Evolutionary conservation across 139 green algal genomes (phyloP).

Genomic region (Picochlorum sp.): DNA sequence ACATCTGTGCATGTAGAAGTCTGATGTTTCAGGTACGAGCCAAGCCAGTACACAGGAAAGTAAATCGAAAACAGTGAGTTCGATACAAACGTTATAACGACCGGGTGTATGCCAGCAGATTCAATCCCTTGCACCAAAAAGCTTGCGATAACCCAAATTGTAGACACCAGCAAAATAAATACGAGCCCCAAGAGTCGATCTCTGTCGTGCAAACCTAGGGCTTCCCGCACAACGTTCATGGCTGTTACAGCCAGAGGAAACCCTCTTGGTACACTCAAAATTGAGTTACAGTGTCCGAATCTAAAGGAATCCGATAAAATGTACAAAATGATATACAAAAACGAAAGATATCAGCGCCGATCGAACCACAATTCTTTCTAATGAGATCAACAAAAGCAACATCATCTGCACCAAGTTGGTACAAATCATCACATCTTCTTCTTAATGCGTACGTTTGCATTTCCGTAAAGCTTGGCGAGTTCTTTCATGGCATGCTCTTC

Average conservation of each 20-base stretch:
- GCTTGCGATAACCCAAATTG: slow-evolving; percentile 73
- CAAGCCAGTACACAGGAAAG: slow-evolving; percentile 50
- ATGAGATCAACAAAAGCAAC: no score
- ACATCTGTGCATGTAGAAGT: no score
- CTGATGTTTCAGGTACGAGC: background rate
- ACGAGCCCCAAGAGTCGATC: slow-evolving; percentile 10
- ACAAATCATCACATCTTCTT: no score
- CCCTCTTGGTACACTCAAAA: no score
- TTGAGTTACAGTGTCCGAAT: no score
- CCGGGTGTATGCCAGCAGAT: slow-evolving; percentile 42
- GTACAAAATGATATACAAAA: no score
- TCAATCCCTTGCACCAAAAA: slow-evolving; percentile 62
- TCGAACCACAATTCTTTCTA: no score
- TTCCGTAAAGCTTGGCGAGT: background rate
- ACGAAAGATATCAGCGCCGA: no score
- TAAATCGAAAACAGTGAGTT: slow-evolving; percentile 81
- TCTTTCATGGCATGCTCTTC: slow-evolving; percentile 23
- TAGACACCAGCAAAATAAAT: slow-evolving; percentile 16
- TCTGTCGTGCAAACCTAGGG: slow-evolving; percentile 1
- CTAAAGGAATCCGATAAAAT: no score
- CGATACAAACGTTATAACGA: slow-evolving; percentile 78
- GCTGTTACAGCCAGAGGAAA: no score
- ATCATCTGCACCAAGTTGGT: no score
- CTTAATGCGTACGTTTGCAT: background rate
- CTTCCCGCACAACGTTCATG: background rate